Conservation (phyloP, 108 stramenopile species). For the Mayamaea pseudoterrestris region DNA sequence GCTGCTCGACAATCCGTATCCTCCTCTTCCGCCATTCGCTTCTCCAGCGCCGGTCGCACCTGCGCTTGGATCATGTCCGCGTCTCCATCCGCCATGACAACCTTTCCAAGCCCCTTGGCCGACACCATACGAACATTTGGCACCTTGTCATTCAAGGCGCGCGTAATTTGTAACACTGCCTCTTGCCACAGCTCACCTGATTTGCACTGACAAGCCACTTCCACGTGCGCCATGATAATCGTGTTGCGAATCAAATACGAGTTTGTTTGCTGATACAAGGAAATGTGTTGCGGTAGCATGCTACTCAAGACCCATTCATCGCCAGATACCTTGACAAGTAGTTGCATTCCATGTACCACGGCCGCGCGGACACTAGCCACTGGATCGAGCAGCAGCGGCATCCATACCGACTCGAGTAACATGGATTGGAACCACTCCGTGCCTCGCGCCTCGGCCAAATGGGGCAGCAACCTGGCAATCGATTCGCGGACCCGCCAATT, state of each 20-base stretch:
- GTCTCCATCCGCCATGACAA: conserved; percentile 23
- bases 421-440: conserved; percentile 62
- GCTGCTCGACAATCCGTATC: conserved; percentile 23
- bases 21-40: conserved; percentile 23
- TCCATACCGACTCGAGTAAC: conserved; percentile 71
- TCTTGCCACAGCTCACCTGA: conserved; percentile 37
- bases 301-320: conserved; percentile 62
- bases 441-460: conserved; percentile 75
- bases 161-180: conserved; percentile 33
- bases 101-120: conserved; percentile 43
- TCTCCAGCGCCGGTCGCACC: conserved; percentile 27
- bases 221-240: conserved; percentile 51
- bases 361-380: conserved; percentile 68
- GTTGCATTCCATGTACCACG: conserved; percentile 59
- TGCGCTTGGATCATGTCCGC: conserved; percentile 17
- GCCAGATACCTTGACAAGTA: conserved; percentile 61
- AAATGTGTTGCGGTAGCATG: conserved; percentile 50
- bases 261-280: conserved; percentile 57
- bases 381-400: conserved; percentile 65
- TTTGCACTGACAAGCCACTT: conserved; percentile 30
- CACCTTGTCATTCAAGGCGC: conserved; percentile 62
- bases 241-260: conserved; percentile 76
- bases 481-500: conserved; percentile 84
- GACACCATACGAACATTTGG: conserved; percentile 84
- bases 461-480: conserved; percentile 62